Base-by-base conservation (phyloP, 1,284 basidiomycete species). In the Anthracocystis setariae region DNA sequence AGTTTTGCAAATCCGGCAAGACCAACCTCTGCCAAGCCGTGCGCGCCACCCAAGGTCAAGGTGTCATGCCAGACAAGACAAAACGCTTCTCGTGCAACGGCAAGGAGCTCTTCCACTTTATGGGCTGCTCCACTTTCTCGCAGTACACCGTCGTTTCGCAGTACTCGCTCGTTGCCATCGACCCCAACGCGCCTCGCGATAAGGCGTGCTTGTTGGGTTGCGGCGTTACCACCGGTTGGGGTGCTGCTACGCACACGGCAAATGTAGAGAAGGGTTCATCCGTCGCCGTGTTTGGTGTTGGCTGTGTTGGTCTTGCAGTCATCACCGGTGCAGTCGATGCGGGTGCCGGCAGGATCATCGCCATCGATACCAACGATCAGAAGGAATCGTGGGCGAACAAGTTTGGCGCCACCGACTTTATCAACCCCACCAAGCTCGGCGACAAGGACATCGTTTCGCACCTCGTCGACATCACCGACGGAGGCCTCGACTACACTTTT, bases 81-180 rank as follows among this genome's bases (percentile, higher is more conserved):
- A 88, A 87, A 63, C 91, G 95, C 51, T 99, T 99, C 89, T 90
- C 88, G 57, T 90, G 90, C 85, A 92, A 91, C 73, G 95, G 94
- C 46, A 86, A 96, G 84, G 87, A 90, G 51, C 87, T 99, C 73
- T 87, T 90, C 83, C 94, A 98, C 85, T 99, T 98, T 79, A 99
- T 98, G 96, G 95, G 95, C 46, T 93, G 91, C 21, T 97, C 94
- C 44, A 96, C 95, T 5, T 98, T 99, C 86, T 94, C 93, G 23
- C 94, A 98, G 84, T 99, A 98, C 87, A 98, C 96, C 12, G 96
- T 98, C 57, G 94, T 98, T 5, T 92, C 93, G 48, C 93, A 99
- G 80, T 94, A 94, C 67, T 98, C 94, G 32, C 92, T 99, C 21
- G 95, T 98, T 40, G 89, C 92, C 23, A 90, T 98, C 67, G 89